Percentiles rank a stretch among this genome's conserved stretches.
phyloP scores from a whole-genome alignment of 805 yeast genomes.

The Starmerella khaoyaiensis region DNA sequence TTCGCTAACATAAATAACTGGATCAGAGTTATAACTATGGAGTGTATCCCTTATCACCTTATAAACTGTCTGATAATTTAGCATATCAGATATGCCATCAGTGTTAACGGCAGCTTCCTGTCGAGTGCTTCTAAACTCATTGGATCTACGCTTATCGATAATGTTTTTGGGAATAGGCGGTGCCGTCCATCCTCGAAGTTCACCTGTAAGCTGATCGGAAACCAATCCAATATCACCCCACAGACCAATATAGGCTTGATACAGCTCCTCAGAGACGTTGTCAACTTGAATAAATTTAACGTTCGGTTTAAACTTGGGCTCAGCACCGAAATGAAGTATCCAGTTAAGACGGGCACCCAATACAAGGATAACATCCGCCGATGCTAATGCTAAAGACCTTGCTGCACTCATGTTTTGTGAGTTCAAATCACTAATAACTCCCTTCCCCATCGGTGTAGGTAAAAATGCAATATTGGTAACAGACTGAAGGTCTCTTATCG shows the following conservation, averaged over 20 bases:
- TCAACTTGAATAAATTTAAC: slow-evolving; percentile 49
- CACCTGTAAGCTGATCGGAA: slow-evolving; percentile 28
- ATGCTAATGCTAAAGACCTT: slow-evolving; percentile 43
- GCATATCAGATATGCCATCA: neutral
- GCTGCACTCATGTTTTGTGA: slow-evolving; percentile 46
- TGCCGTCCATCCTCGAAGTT: slow-evolving; percentile 29
- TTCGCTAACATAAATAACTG: slow-evolving; percentile 42
- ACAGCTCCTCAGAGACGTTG: slow-evolving; percentile 40
- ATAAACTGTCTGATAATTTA: slow-evolving; percentile 46
- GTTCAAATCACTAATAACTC: slow-evolving; percentile 43
- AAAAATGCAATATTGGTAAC: slow-evolving; percentile 40
- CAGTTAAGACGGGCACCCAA: slow-evolving; percentile 61
- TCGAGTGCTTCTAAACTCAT: slow-evolving; percentile 26
- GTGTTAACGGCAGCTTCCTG: slow-evolving; percentile 27
- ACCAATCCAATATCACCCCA: slow-evolving; percentile 43
- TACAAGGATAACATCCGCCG: slow-evolving; percentile 46
- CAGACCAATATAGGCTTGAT: slow-evolving; percentile 38
- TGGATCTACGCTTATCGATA: slow-evolving; percentile 21
- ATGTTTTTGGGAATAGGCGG: slow-evolving; percentile 27
- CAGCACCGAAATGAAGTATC: slow-evolving; percentile 56
- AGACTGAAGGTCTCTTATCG: slow-evolving; percentile 33
- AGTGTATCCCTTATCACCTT: slow-evolving; percentile 35
- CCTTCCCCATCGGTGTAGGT: slow-evolving; percentile 74
- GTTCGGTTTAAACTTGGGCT: slow-evolving; percentile 37
- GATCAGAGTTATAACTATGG: slow-evolving; percentile 6